Base-by-base conservation (phyloP, 805 yeast genomes). In the Cyberlindnera nakhonratchasimensis region DNA sequence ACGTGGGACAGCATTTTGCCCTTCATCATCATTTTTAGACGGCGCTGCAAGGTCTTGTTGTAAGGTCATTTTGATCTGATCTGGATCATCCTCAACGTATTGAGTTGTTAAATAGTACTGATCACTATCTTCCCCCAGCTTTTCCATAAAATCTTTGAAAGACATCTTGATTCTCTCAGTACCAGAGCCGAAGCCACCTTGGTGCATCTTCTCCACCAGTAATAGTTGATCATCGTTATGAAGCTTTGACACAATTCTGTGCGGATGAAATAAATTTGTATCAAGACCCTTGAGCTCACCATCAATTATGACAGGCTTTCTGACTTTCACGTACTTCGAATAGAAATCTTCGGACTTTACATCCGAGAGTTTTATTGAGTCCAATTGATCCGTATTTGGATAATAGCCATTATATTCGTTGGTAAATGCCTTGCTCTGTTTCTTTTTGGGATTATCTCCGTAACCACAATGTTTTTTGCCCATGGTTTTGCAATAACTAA, bases 111-210 rank as follows among this genome's bases (percentile, higher is more conserved):
- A 64, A 50, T 84, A 83, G 43, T 74, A 68, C 0, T 67, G 70
- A 14, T 74, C 75, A 1, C 76, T 75, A 1, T 77, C 79, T 2
- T 45, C 46, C 22, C 57, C 42, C 21, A 80, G 51, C 45, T 61
- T 65, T 0, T 60, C 55, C 39, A 80, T 58, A 35, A 84, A 69
- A 16, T 78, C 77, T 0, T 54, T 54, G 45, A 83, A 67, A 3
- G 64, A 58, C 77, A 81, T 70, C 41, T 69, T 69, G 13, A 70
- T 58, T 48, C 89, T 64, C 42, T 67, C 65, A 17, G 67, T 66
- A 1, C 88, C 88, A 34, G 80, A 73, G 1, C 91, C 91, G 62
- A 76, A 84, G 2, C 90, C 90, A 36, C 80, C 80, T 32, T 68
- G 61, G 12, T 61, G 58, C 52, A 77, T 76, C 48, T 70, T 70